Evolutionary conservation across 495 filamentous ascomycete species (phyloP).

Genomic region (Hypoxylon intermedium): DNA sequence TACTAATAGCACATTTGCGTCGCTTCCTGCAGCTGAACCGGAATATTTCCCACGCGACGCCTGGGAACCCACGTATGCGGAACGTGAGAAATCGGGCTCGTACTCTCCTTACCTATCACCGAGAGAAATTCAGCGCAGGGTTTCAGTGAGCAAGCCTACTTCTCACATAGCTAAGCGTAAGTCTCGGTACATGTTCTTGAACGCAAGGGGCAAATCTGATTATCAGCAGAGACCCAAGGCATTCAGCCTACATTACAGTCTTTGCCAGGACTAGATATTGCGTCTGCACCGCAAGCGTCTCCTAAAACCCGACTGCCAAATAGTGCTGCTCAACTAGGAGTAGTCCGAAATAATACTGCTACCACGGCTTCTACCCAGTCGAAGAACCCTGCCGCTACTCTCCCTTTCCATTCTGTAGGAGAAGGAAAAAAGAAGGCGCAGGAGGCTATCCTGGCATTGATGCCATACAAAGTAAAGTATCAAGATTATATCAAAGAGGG

Average conservation of each 20-base stretch:
- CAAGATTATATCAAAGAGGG: slow-evolving; percentile 75
- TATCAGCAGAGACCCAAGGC: slow-evolving; percentile 4
- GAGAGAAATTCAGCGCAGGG: slow-evolving; percentile 47
- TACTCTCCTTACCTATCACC: slow-evolving; percentile 62
- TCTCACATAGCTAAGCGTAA: slow-evolving; percentile 32
- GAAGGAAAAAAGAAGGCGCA: slow-evolving; percentile 72
- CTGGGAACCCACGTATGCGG: slow-evolving; percentile 39
- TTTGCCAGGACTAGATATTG: slow-evolving; percentile 13
- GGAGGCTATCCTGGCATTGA: slow-evolving; percentile 69
- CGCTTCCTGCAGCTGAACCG: slow-evolving; percentile 24
- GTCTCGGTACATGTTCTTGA: slow-evolving; percentile 1
- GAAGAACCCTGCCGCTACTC: not conserved
- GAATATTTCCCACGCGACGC: slow-evolving; percentile 38
- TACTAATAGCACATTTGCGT: slow-evolving; percentile 28
- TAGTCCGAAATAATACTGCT: not conserved
- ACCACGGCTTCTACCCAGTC: not conserved
- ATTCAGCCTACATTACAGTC: slow-evolving; percentile 10
- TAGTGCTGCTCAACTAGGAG: not conserved
- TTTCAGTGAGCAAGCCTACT: slow-evolving; percentile 34
- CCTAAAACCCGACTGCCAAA: slow-evolving; percentile 1
- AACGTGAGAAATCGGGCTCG: slow-evolving; percentile 55
- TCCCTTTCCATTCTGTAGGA: slow-evolving; percentile 35
- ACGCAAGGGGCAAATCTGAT: slow-evolving; percentile 22
- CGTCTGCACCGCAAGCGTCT: not conserved
- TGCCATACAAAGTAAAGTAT: slow-evolving; percentile 69